These are phyloP conservation scores for Panus rudis DNA, from an alignment of 768 basidiomycete genomes.

Conservation along the genomic window DNA sequence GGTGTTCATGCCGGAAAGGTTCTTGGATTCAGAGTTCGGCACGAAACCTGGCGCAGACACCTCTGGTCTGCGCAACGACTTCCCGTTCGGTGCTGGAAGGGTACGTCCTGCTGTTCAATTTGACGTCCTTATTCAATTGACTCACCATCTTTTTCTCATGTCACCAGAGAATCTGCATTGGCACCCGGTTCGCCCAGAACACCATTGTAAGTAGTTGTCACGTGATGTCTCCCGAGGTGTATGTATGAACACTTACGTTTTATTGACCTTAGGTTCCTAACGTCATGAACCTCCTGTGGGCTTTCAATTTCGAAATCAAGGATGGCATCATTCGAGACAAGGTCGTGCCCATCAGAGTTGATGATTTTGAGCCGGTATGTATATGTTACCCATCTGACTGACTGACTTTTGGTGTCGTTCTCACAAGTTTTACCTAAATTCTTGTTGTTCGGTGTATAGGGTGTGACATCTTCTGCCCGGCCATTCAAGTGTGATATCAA, in stretches of 20 bases:
- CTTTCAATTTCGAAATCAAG: not conserved
- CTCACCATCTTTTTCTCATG: not conserved
- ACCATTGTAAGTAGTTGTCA: not conserved
- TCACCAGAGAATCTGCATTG: not conserved
- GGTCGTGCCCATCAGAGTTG: not conserved
- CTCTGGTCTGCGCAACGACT: not conserved
- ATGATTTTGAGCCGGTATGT: not conserved
- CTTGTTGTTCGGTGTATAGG: not conserved
- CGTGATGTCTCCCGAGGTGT: not conserved
- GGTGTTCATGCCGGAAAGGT: slow-evolving; percentile 42
- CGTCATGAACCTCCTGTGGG: not conserved
- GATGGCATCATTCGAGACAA: not conserved
- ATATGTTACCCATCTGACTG: not conserved
- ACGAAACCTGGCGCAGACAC: not conserved
- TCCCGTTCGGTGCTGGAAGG: not conserved
- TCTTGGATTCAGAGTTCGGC: slow-evolving; percentile 2
- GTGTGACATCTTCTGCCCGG: not conserved
- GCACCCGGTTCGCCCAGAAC: not conserved
- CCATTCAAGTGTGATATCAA: not conserved
- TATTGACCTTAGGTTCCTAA: not conserved
- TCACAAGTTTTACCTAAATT: not conserved
- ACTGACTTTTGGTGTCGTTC: no score
- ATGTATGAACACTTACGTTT: not conserved
- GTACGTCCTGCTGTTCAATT: not conserved
- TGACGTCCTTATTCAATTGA: no score